Percentiles rank a stretch among this genome's conserved stretches.
These are phyloP conservation scores for Emmonsiellopsis sp. DNA, from an alignment of 2,329 filamentous ascomycete genomes.

Conservation along the genomic window DNA sequence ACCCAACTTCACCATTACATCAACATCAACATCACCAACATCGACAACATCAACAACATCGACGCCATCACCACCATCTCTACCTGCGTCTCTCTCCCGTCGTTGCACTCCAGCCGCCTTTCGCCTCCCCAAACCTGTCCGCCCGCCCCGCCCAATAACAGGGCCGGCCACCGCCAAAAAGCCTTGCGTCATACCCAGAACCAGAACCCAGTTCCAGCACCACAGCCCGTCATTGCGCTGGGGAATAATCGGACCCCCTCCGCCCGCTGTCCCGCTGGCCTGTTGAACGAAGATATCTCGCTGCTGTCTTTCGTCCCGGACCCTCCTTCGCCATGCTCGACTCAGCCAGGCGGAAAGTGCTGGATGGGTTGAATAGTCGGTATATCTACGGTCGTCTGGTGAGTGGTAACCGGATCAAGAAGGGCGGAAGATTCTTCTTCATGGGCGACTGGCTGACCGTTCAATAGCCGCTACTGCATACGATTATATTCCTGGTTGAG, in stretches of 20 bases:
- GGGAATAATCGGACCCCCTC: not conserved
- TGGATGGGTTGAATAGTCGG: constrained; percentile 36
- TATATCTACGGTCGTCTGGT: constrained; percentile 40
- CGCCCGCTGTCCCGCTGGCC: not conserved
- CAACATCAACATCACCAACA: not conserved
- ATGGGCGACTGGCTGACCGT: not conserved
- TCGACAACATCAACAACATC: not conserved
- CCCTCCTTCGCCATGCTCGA: constrained; percentile 29
- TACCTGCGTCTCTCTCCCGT: not conserved
- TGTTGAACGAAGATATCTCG: constrained; percentile 11
- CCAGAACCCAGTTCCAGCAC: not conserved
- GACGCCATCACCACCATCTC: not conserved
- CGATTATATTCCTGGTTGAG: constrained; percentile 75
- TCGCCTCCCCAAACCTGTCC: not conserved
- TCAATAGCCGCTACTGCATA: constrained; percentile 72
- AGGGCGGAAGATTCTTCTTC: too few relatives aligned
- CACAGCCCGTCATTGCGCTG: not conserved
- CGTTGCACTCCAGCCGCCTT: not conserved
- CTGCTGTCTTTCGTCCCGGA: constrained; percentile 13
- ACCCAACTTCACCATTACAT: not conserved
- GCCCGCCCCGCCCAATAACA: too few relatives aligned
- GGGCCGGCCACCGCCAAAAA: not conserved
- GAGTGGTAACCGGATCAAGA: constrained; percentile 11
- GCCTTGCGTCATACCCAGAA: not conserved
- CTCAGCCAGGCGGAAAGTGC: constrained; percentile 29